Conservation (phyloP, 345 rosid species). For the Eucalyptus dawsonii region DNA sequence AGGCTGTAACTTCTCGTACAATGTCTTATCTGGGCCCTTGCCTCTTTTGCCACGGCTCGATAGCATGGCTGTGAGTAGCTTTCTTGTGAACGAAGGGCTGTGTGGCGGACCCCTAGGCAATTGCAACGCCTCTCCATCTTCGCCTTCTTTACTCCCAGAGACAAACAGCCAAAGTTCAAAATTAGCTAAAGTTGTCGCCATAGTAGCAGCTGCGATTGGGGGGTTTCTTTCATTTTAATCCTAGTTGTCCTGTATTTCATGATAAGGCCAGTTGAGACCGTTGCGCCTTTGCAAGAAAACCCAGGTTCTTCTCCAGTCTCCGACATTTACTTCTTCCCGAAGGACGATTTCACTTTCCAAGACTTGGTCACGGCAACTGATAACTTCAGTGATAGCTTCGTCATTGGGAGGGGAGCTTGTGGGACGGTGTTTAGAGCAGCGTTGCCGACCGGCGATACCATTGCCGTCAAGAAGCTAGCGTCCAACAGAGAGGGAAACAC, state of each 20-base stretch:
- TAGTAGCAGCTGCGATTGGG: slow-evolving; percentile 62
- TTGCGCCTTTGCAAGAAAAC: slow-evolving; percentile 2
- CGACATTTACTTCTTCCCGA: slow-evolving; percentile 67
- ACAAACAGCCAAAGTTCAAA: slow-evolving; percentile 4
- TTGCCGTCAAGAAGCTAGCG: slow-evolving; percentile 80
- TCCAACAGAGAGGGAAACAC: slow-evolving; percentile 63
- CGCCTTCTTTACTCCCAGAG: slow-evolving; percentile 10
- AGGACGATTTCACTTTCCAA: slow-evolving; percentile 68
- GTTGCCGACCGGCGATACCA: slow-evolving; percentile 36
- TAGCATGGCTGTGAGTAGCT: slow-evolving; percentile 35
- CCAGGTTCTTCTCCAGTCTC: slow-evolving; percentile 10
- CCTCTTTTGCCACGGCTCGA: slow-evolving; percentile 36
- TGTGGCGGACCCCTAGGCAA: slow-evolving; percentile 57
- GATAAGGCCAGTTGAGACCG: slow-evolving; percentile 29
- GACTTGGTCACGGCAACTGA: slow-evolving; percentile 68
- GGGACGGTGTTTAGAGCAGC: slow-evolving; percentile 82
- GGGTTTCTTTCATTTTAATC: slow-evolving; percentile 55
- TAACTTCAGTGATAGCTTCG: slow-evolving; percentile 58
- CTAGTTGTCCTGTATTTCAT: slow-evolving; percentile 43
- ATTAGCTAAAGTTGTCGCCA: slow-evolving; percentile 47
- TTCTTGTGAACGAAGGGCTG: slow-evolving; percentile 52
- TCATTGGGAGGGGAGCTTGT: slow-evolving; percentile 83
- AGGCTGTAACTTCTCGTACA: slow-evolving; percentile 77
- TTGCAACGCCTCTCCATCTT: slow-evolving; percentile 25
- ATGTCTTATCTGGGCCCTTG: slow-evolving; percentile 56